Base-by-base conservation (phyloP, 2,329 filamentous ascomycete species). In the Cordyceps pruinosa region DNA sequence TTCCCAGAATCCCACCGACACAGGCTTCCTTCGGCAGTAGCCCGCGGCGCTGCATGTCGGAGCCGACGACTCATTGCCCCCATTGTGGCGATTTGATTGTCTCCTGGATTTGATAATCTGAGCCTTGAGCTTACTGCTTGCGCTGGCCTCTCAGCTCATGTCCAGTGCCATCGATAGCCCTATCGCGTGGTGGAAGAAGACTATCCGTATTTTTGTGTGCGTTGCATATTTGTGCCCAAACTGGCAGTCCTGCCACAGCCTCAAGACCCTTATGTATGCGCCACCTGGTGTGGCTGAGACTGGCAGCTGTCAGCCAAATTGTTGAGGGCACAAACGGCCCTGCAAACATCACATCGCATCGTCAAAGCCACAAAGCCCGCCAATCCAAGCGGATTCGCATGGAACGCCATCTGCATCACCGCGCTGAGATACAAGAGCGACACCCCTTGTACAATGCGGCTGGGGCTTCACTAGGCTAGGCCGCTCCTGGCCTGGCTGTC, bases 221-320 rank as follows among this genome's bases (percentile, higher is more conserved):
- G 15, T 37, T 37, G 35, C 13, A 37, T n/a, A n/a, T 17, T 39
- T 15, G 35, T 39, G 35, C n/a, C 21, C 21, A 19, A 41, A 21
- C 19, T 10, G 7, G 10, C 35, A n/a, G n/a, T n/a, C n/a, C n/a
- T n/a, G 12, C n/a, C 8, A 41, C 37, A 41, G 37, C 7, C n/a
- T 41, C n/a, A 17, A 32, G 10, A 21, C 39, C 9, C 10, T 15
- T 10, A 5, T 8, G 10, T n/a, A 28, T 53, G 39, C 42, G 50
- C 26, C 39, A 53, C 15, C 26, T 45, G 30, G 6, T 53, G 50
- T 53, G 50, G 50, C 50, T 53, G 41, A 53, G 41, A 32, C 50
- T 23, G 17, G 32, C 52, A 55, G 42, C 32, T 55, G 52, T 55
- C 52, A 47, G 17, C 42, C 6, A 35, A 6, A 7, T 13, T 23